Percentiles rank a stretch among this genome's conserved stretches.
Conservation (phyloP, 805 yeast species). For the Naumovozyma dairenensis region DNA sequence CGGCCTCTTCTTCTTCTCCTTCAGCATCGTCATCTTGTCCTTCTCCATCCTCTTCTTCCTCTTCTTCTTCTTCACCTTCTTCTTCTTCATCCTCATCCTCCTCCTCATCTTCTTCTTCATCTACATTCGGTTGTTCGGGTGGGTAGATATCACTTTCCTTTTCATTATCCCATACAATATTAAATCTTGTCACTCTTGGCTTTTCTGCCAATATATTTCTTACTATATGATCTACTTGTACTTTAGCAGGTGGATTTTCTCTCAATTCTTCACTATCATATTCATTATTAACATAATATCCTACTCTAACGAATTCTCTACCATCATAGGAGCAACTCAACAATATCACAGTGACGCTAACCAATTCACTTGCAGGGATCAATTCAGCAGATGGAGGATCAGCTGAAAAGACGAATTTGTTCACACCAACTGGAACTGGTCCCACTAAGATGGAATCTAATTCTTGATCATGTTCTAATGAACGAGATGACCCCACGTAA, state of each 20-base stretch:
- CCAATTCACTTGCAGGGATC: constrained; percentile 92
- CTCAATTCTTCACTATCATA: constrained; percentile 88
- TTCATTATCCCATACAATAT: constrained; percentile 92
- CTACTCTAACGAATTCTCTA: constrained; percentile 92
- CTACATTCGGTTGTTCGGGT: constrained; percentile 64
- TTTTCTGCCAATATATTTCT: constrained; percentile 93
- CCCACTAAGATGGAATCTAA: constrained; percentile 95
- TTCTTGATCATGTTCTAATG: constrained; percentile 94
- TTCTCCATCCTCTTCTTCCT: constrained; percentile 39
- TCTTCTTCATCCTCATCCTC: constrained; percentile 53
- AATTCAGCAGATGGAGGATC: constrained; percentile 95
- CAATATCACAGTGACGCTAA: constrained; percentile 87
- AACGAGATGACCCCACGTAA: constrained; percentile 91
- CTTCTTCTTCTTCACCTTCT: constrained; percentile 40
- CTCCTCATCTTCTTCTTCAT: constrained; percentile 53
- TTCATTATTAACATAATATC: constrained; percentile 95
- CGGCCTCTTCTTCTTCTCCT: constrained; percentile 35
- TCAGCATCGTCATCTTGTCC: constrained; percentile 36
- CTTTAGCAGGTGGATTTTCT: constrained; percentile 88
- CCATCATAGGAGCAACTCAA: constrained; percentile 89
- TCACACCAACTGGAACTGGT: constrained; percentile 96
- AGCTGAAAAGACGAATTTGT: constrained; percentile 84
- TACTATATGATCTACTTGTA: constrained; percentile 87
- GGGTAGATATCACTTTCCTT: constrained; percentile 59
- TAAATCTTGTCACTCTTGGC: constrained; percentile 94